Evolutionary conservation across 176 grass and related monocot genomes (phyloP).

Genomic region (Bonia amplexicaulis): DNA sequence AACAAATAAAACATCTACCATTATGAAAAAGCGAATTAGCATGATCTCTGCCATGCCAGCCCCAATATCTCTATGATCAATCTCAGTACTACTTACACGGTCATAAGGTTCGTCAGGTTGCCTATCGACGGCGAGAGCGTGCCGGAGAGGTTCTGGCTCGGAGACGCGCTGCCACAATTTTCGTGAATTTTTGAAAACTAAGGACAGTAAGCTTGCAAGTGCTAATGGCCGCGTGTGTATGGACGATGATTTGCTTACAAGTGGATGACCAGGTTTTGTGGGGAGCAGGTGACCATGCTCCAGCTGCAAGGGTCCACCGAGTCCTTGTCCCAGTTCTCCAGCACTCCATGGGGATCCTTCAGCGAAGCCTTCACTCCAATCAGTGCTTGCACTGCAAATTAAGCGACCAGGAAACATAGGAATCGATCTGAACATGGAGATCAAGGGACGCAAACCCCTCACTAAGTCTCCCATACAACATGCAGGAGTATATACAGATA

Average conservation of each 20-base stretch:
- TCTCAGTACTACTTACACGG: conserved; percentile 29
- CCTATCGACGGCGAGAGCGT: conserved; percentile 45
- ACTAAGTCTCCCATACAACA: too few relatives aligned
- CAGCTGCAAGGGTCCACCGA: conserved; percentile 68
- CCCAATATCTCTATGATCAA: background rate
- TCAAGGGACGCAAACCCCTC: too few relatives aligned
- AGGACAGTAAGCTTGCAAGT: background rate
- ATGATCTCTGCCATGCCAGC: background rate
- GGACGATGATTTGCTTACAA: conserved; percentile 12
- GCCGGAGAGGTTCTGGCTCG: conserved; percentile 52
- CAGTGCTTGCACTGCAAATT: conserved; percentile 49
- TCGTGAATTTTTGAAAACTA: background rate
- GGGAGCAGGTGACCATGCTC: conserved; percentile 71
- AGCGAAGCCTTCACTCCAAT: conserved; percentile 41
- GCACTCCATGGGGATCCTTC: conserved; percentile 58
- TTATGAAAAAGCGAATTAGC: background rate
- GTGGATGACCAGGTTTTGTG: conserved; percentile 54
- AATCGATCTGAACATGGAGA: too few relatives aligned
- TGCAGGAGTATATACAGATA: too few relatives aligned
- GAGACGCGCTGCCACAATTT: conserved; percentile 37
- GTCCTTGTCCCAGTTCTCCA: conserved; percentile 63
- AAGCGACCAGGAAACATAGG: too few relatives aligned
- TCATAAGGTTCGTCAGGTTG: conserved; percentile 60
- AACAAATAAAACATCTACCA: too few relatives aligned
- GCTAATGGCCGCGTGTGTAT: background rate